Evolutionary conservation across 106 monocot genomes (phyloP).

Genomic region (Allium cepa): DNA sequence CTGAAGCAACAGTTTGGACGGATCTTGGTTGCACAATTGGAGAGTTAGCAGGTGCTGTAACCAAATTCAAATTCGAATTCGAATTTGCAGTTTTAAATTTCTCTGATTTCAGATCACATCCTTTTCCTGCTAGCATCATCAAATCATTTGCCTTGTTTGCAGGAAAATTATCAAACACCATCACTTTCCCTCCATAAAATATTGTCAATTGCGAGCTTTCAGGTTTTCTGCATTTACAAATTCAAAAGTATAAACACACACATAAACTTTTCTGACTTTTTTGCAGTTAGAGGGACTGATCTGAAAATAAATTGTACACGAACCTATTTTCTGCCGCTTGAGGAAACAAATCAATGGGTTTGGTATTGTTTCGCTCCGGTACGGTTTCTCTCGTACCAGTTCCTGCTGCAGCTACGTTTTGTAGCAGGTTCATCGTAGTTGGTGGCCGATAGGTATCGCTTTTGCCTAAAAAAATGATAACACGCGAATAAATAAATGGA

Average conservation of each 20-base stretch:
- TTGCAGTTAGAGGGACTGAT: neutral
- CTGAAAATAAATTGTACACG: neutral
- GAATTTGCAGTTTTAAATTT: neutral
- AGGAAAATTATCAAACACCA: slow-evolving; percentile 20
- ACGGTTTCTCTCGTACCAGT: slow-evolving; percentile 1
- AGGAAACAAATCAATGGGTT: slow-evolving; percentile 43
- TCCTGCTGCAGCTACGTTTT: slow-evolving; percentile 16
- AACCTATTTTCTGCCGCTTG: slow-evolving; percentile 10
- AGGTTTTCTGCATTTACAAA: slow-evolving; percentile 4
- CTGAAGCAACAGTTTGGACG: slow-evolving; percentile 13
- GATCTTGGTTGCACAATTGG: slow-evolving; percentile 9
- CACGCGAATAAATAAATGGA: neutral
- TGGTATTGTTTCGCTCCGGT: slow-evolving; percentile 4
- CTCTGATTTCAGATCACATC: neutral
- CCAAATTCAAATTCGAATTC: neutral
- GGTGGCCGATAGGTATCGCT: slow-evolving; percentile 25
- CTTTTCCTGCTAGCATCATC: slow-evolving; percentile 18
- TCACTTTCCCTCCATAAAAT: slow-evolving; percentile 16
- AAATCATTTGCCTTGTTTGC: slow-evolving; percentile 13
- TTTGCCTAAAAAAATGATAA: slow-evolving; percentile 12
- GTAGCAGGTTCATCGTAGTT: slow-evolving; percentile 51
- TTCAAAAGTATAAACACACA: neutral
- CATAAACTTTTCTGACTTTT: neutral
- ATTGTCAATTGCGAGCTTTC: slow-evolving; percentile 13
- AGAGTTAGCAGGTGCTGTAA: neutral